These are phyloP conservation scores for Pseudogymnoascus sp. DNA, from an alignment of 2,329 filamentous ascomycete genomes.

Conservation along the genomic window DNA sequence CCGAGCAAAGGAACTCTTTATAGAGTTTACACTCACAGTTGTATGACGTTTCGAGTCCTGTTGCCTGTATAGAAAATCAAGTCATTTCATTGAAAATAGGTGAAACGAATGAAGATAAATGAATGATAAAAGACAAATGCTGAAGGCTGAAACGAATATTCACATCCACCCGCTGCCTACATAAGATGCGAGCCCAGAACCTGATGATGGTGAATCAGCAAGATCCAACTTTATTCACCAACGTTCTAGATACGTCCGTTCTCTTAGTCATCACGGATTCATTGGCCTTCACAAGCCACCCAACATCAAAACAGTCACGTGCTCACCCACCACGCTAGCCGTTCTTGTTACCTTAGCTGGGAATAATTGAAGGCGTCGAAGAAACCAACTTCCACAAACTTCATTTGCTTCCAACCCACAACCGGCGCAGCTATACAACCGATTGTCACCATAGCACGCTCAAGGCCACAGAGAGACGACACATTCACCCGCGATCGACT, in stretches of 20 bases:
- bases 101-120: not conserved
- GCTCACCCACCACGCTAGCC: not conserved
- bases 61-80: not conserved
- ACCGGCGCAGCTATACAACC: not conserved
- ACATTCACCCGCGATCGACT: not conserved
- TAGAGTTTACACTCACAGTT: not conserved
- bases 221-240: not conserved
- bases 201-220: not conserved
- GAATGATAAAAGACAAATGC: not conserved
- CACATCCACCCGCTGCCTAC: not conserved
- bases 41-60: not conserved
- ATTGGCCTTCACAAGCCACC: not conserved
- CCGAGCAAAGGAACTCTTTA: not conserved
- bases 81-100: not conserved
- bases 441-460: not conserved
- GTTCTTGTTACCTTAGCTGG: slow-evolving; percentile 1
- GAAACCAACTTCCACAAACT: not conserved
- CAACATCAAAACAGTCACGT: not conserved
- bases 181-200: not conserved
- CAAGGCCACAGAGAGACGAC: not conserved
- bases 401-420: not conserved
- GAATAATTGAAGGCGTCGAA: not conserved
- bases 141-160: not conserved
- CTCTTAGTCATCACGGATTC: not conserved
- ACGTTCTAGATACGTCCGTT: not conserved